Conservation (phyloP, 2,329 filamentous ascomycete species). For the Penicillium hesseltinei region DNA sequence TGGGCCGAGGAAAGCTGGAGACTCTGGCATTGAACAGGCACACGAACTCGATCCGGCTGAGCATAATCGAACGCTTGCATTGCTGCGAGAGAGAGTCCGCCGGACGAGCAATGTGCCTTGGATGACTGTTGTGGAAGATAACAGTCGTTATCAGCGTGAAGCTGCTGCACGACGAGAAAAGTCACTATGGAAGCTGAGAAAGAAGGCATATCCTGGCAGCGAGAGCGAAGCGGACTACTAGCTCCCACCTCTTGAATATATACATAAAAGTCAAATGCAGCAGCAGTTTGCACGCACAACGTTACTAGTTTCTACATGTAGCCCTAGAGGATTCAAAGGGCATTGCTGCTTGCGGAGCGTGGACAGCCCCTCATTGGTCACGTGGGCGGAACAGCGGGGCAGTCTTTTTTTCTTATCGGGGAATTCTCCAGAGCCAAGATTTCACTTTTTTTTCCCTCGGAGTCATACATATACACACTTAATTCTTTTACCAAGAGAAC, state of each 20-base stretch:
- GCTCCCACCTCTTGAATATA: background rate
- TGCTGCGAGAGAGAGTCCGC: constrained; percentile 35
- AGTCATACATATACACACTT: no score
- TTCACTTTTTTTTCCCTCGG: no score
- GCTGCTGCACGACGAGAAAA: constrained; percentile 27
- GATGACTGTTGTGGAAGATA: constrained; percentile 41
- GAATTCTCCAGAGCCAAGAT: no score
- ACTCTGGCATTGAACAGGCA: background rate
- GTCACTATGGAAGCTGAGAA: constrained; percentile 41
- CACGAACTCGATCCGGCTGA: constrained; percentile 11
- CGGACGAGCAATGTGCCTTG: constrained; percentile 42
- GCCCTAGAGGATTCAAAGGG: constrained; percentile 54
- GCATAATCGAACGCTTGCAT: constrained; percentile 23
- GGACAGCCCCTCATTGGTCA: no score
- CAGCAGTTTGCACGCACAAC: background rate
- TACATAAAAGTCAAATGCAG: background rate
- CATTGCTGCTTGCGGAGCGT: no score
- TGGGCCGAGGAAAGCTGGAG: constrained; percentile 20
- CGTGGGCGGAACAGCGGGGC: no score
- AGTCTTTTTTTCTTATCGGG: no score
- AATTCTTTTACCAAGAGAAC: no score
- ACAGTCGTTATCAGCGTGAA: constrained; percentile 30
- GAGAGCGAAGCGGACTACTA: constrained; percentile 40
- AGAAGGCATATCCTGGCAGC: constrained; percentile 39
- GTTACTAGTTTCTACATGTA: background rate